Evolutionary conservation across 1,284 basidiomycete species (phyloP).

Genomic region (Porodaedalea pini): DNA sequence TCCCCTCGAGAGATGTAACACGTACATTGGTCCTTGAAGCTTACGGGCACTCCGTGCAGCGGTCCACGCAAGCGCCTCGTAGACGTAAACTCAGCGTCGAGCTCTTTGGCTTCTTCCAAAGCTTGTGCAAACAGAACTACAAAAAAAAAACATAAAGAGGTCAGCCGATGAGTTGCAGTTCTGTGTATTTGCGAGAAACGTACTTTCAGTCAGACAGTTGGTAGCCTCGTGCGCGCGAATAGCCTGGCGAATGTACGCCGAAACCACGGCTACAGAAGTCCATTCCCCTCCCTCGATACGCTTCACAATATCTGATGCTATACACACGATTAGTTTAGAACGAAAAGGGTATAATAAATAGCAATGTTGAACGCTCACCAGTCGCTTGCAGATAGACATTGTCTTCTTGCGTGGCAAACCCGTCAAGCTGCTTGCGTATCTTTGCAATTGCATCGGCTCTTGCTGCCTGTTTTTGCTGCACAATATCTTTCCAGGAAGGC

Average conservation of each 20-base stretch:
- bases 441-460: slow-evolving; percentile 32
- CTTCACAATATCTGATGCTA: slow-evolving; percentile 61
- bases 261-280: slow-evolving; percentile 70
- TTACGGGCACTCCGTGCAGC: slow-evolving; percentile 80
- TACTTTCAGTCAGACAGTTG: slow-evolving; percentile 80
- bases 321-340: background rate
- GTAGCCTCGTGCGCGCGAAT: slow-evolving; percentile 59
- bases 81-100: slow-evolving; percentile 62
- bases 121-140: slow-evolving; percentile 71
- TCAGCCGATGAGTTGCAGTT: background rate
- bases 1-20: slow-evolving; percentile 2
- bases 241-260: slow-evolving; percentile 70
- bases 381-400: slow-evolving; percentile 27
- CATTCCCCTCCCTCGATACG: slow-evolving; percentile 58
- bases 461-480: slow-evolving; percentile 33
- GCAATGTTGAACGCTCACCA: slow-evolving; percentile 23
- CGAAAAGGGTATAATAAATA: background rate
- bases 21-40: slow-evolving; percentile 70
- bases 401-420: slow-evolving; percentile 11
- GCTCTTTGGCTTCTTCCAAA: slow-evolving; percentile 52
- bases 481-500: slow-evolving; percentile 35
- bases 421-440: slow-evolving; percentile 24
- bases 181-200: slow-evolving; percentile 6
- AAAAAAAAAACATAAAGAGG: background rate
- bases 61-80: slow-evolving; percentile 64